These are phyloP conservation scores for Yamadazyma blattariae DNA, from an alignment of 1,139 yeast species.

Conservation along the genomic window DNA sequence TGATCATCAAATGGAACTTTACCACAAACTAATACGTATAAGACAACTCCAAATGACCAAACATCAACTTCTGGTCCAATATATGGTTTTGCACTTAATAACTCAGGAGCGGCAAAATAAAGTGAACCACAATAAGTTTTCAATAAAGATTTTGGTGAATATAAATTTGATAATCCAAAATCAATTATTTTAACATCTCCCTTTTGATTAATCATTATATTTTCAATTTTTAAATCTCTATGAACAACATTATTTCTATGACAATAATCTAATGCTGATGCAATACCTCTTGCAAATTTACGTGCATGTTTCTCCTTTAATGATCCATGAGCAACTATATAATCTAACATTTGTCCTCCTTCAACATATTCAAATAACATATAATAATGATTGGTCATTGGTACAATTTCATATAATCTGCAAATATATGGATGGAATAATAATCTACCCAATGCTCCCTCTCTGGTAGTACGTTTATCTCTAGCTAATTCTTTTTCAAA, in stretches of 20 bases:
- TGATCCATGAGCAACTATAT: constrained; percentile 94
- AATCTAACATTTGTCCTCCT: constrained; percentile 97
- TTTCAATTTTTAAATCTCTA: constrained; percentile 94
- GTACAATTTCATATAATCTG: constrained; percentile 86
- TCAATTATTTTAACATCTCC: constrained; percentile 96
- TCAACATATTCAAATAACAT: constrained; percentile 96
- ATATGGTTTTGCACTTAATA: constrained; percentile 88
- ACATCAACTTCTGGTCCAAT: constrained; percentile 97
- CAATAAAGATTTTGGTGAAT: constrained; percentile 65
- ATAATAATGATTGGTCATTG: constrained; percentile 96
- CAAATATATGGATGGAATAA: constrained; percentile 93
- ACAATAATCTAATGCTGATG: constrained; percentile 89
- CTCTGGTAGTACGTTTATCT: constrained; percentile 89
- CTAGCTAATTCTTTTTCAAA: constrained; percentile 85
- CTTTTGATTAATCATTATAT: constrained; percentile 87
- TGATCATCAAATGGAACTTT: constrained; percentile 98
- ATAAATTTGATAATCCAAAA: constrained; percentile 91
- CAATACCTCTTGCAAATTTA: constrained; percentile 94
- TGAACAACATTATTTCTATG: constrained; percentile 94
- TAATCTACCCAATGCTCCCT: constrained; percentile 89
- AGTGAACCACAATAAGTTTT: constrained; percentile 97
- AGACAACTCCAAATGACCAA: constrained; percentile 97
- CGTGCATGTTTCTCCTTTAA: constrained; percentile 92
- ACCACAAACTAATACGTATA: constrained; percentile 93
- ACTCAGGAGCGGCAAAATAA: constrained; percentile 98